These are phyloP conservation scores for Naegleria lovaniensis DNA, from an alignment of 208 protist genomes.

Conservation along the genomic window DNA sequence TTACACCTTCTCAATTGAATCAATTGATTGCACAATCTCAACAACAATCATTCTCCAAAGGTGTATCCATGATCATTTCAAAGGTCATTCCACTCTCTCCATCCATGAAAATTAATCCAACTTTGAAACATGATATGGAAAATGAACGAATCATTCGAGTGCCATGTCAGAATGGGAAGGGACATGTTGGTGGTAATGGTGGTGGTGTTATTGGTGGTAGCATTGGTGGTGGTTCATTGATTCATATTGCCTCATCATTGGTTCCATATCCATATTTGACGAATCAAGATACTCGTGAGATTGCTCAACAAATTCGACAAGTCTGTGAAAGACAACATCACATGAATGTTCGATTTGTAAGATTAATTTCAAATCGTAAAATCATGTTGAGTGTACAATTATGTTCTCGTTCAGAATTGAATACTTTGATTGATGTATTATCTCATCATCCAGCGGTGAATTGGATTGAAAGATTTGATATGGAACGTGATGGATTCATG, in stretches of 20 bases:
- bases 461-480: not conserved
- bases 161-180: too few species aligned
- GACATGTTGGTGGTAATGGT: not conserved
- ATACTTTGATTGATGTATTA: not conserved
- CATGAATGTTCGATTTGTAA: not conserved
- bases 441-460: not conserved
- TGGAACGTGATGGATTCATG: not conserved
- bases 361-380: not conserved
- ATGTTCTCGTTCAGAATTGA: not conserved
- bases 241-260: not conserved
- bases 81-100: not conserved
- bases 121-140: not conserved
- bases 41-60: not conserved
- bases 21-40: not conserved
- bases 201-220: not conserved
- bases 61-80: not conserved
- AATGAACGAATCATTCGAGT: not conserved
- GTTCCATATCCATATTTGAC: not conserved
- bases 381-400: not conserved
- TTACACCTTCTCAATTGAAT: not conserved
- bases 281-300: not conserved
- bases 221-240: not conserved
- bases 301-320: not conserved
- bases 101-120: not conserved
- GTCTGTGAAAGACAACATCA: not conserved